These are phyloP conservation scores for Phyllosticta paracitricarpa DNA, from an alignment of 2,329 filamentous ascomycete genomes.

Conservation along the genomic window DNA sequence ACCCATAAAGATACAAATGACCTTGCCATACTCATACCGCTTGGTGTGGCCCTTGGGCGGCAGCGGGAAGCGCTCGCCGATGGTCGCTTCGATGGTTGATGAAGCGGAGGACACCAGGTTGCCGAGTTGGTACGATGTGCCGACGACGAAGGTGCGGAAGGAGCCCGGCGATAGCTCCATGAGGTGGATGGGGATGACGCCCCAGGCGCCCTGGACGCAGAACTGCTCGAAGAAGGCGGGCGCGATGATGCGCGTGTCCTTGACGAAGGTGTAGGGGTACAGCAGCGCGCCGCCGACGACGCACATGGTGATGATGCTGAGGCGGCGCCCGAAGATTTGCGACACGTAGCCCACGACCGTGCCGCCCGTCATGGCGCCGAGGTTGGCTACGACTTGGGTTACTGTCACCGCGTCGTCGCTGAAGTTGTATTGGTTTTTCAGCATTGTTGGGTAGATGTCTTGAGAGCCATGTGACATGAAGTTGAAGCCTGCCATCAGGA, in stretches of 20 bases:
- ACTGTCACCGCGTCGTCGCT: conserved; percentile 37
- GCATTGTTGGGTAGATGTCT: conserved; percentile 52
- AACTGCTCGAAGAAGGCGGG: conserved; percentile 67
- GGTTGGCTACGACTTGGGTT: conserved; percentile 40
- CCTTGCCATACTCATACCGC: conserved; percentile 57
- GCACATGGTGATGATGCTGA: conserved; percentile 39
- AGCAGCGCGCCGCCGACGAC: conserved; percentile 64
- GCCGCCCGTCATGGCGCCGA: conserved; percentile 40
- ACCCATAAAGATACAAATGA: conserved; percentile 87
- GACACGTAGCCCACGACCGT: conserved; percentile 37
- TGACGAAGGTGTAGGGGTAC: conserved; percentile 71
- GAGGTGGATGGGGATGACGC: conserved; percentile 44
- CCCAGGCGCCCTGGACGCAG: conserved; percentile 29
- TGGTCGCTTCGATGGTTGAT: conserved; percentile 65
- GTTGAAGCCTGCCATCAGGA: conserved; percentile 86
- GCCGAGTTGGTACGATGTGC: conserved; percentile 66
- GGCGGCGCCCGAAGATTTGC: conserved; percentile 37
- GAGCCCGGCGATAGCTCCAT: conserved; percentile 66
- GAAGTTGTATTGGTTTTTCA: conserved; percentile 49
- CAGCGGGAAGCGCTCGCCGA: conserved; percentile 66
- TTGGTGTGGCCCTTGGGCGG: conserved; percentile 34
- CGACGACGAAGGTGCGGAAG: conserved; percentile 65
- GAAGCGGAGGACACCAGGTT: conserved; percentile 62
- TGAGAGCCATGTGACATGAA: conserved; percentile 78
- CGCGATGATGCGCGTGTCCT: conserved; percentile 55